Evolutionary conservation across 768 basidiomycete species (phyloP), one percentile per base, ranked within the genome.

Genomic region (Leucocoprinus sp.): DNA sequence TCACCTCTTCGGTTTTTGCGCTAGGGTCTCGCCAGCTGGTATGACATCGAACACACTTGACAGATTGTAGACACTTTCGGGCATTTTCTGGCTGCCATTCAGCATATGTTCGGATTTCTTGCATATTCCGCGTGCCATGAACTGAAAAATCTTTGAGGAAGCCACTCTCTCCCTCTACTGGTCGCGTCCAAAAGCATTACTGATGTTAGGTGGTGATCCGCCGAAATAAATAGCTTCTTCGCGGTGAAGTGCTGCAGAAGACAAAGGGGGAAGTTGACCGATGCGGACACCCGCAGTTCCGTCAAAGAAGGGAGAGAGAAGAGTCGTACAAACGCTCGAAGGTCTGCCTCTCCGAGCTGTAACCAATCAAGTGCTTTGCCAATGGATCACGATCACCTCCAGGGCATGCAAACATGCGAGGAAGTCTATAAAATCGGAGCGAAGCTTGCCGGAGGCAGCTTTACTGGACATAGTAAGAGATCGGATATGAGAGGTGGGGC

Each of bases 1-100:
- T 29, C 74, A 76, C 34, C 64, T 83, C 49, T 14, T 26, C 39
- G n/a, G 45, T 38, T 19, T 18, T 27, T 21, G 38, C 38, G 5
- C 29, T 26, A 8, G 22, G n/a, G 27, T 47, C 45, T 26, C 45
- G 17, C 45, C 38, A 47, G 8, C 38, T 39, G 31, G 40, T 33
- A 8, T 33, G 40, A 36, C 38, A 41, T 26, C 45, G 45, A 33
- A 45, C 38, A 11, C 21, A 41, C 12, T 47, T 41, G 38, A 47
- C 33, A 27, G 31, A 47, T 11, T 31, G 39, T 17, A 47, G 26
- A 11, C 21, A 41, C 2, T 38, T 17, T 4, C 8, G 22, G 9
- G 39, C 45, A 17, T 41, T 47, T 26, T 34, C 38, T 18, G 31
- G 17, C 22, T 36, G 45, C 45, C 45, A 47, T 26, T 40, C 45